Base-by-base conservation (phyloP, 2,329 filamentous ascomycete genomes). In the Aspergillus ochraceoroseus region DNA sequence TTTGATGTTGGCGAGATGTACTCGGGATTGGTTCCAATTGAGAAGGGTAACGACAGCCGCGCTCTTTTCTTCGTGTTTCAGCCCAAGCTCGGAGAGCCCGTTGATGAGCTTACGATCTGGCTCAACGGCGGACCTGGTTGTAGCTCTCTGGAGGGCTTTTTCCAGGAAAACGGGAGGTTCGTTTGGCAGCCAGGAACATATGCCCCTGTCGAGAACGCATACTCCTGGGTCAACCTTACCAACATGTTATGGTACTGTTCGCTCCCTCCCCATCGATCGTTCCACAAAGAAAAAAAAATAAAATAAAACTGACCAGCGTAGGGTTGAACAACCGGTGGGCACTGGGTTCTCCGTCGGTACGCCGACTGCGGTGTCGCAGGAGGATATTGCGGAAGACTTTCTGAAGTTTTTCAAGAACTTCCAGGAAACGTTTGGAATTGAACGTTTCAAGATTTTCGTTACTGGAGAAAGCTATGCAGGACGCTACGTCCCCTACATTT, bases 321-420 rank as follows among this genome's bases (percentile, higher is more conserved):
- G 52, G 55, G 55, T 63, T 14, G 55, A 59, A 8, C 62, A 65
- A 43, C 68, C 67, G 1, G 69, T 76, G 8, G 73, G 74, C 19
- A 84, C 83, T 0, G 85, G 85, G 9, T 89, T 85, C 59, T 76
- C 79, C 0, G 72, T 76, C 32, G 85, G 85, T 11, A 76, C 62
- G 0, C 73, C 79, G 3, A 85, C 75, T 1, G 83, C 82, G 11
- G 79, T 68, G 1, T 78, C 73, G 46, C 77, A 87, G 50, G 76
- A 80, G 30, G 83, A 88, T 48, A 73, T 81, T 1, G 83, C 83
- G 0, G 63, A 68, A 19, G 77, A 90, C 49, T 87, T 90, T 59
- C 66, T 85, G 13, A 83, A 83, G 34, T 92, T 88, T 66, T 88
- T 82, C 73, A 81, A 82, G 66, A 87, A 87, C 65, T 88, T 87